These are phyloP conservation scores for Westerdykella sp. DNA, from an alignment of 2,329 filamentous ascomycete genomes.

Conservation along the genomic window DNA sequence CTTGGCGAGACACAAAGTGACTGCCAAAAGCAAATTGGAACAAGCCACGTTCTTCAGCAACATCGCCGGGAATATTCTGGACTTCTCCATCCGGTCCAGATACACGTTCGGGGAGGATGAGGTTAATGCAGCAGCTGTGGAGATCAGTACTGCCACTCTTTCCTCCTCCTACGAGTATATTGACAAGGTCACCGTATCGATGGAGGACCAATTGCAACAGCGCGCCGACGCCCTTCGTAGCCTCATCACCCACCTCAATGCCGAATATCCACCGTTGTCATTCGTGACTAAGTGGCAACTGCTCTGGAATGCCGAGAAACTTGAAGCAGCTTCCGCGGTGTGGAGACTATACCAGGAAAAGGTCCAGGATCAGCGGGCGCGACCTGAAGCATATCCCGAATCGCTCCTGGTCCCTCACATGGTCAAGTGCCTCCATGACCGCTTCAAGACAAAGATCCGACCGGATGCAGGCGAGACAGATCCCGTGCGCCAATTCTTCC, in stretches of 20 bases:
- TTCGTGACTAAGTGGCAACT: conserved; percentile 69
- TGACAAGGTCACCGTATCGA: conserved; percentile 62
- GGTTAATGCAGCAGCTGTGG: conserved; percentile 67
- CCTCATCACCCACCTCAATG: conserved; percentile 64
- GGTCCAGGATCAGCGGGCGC: conserved; percentile 61
- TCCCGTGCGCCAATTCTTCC: conserved; percentile 77
- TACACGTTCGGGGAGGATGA: conserved; percentile 63
- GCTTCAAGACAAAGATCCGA: conserved; percentile 64
- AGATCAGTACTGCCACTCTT: conserved; percentile 75
- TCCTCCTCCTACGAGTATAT: conserved; percentile 70
- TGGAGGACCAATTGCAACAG: conserved; percentile 73
- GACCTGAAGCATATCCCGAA: conserved; percentile 52
- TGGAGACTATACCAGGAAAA: conserved; percentile 76
- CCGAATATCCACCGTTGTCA: conserved; percentile 59
- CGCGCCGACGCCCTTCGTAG: conserved; percentile 68
- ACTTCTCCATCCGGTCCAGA: conserved; percentile 65
- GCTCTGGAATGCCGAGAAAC: conserved; percentile 84
- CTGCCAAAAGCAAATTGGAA: conserved; percentile 82
- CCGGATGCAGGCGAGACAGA: conserved; percentile 66
- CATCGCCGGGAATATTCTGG: conserved; percentile 77
- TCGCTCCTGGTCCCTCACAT: conserved; percentile 68
- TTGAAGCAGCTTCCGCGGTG: conserved; percentile 69
- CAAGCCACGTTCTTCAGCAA: conserved; percentile 91
- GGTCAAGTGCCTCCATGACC: conserved; percentile 68
- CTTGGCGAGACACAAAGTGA: conserved; percentile 50